These are phyloP conservation scores for Mycena amicta DNA, from an alignment of 768 basidiomycete genomes.

Conservation along the genomic window DNA sequence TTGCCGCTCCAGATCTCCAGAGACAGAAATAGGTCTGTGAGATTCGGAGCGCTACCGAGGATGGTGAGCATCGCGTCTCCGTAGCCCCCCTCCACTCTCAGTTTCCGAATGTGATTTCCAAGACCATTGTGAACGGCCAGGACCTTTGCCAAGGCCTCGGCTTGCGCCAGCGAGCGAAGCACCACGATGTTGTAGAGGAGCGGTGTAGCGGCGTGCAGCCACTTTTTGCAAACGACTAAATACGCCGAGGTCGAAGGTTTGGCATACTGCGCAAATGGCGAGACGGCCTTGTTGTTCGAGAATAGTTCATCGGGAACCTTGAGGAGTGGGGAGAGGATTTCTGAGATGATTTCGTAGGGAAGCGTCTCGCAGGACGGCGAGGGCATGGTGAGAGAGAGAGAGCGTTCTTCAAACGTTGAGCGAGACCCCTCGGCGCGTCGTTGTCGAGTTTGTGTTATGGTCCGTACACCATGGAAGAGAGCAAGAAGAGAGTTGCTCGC, in stretches of 20 bases:
- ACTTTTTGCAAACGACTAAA: not conserved
- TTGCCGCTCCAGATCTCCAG: not conserved
- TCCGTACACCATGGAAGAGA: no score
- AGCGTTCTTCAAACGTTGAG: no score
- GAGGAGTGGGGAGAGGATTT: not conserved
- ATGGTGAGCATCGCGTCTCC: not conserved
- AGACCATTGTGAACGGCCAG: not conserved
- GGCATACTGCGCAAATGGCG: not conserved
- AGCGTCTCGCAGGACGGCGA: not conserved
- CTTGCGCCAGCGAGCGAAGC: not conserved
- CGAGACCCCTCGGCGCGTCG: no score
- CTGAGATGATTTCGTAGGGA: not conserved
- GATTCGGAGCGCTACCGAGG: not conserved
- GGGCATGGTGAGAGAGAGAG: no score
- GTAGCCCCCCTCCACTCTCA: not conserved
- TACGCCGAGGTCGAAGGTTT: not conserved
- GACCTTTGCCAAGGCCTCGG: not conserved
- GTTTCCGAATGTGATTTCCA: not conserved
- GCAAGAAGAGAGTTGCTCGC: no score
- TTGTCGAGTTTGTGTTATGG: no score
- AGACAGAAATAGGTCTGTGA: not conserved
- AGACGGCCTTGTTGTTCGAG: not conserved
- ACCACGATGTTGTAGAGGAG: not conserved
- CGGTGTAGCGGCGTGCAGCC: not conserved
- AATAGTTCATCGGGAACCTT: not conserved